A percentile compares a stretch with the other conserved stretches of the same genome.
Evolutionary conservation across 1,284 basidiomycete genomes (phyloP).

Genomic region (Phaffia rhodozyma): DNA sequence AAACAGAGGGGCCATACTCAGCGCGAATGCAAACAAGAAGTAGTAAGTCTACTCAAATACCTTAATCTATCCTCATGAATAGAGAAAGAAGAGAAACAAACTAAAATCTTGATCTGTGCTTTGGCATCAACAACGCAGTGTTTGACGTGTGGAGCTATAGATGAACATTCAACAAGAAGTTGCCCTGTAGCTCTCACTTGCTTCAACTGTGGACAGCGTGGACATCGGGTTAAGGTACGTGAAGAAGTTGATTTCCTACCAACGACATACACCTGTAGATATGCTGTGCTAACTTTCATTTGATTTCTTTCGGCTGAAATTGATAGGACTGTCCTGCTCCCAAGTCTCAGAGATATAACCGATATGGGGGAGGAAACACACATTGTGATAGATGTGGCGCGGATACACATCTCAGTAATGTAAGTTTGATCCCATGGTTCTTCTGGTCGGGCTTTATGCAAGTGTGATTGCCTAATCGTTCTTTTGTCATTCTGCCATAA

Average conservation of each 20-base stretch:
- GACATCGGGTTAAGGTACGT: conserved; percentile 60
- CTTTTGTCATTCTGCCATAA: background rate
- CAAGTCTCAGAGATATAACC: conserved; percentile 27
- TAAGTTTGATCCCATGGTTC: conserved; percentile 33
- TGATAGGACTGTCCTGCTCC: conserved; percentile 64
- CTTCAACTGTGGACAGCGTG: conserved; percentile 73
- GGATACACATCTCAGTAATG: conserved; percentile 53
- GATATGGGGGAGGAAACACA: conserved; percentile 29
- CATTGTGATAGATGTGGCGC: conserved; percentile 66
- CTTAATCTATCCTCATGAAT: too few species aligned
- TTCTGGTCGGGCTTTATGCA: background rate
- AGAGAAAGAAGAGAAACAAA: too few species aligned
- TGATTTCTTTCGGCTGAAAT: background rate
- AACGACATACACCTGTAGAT: background rate
- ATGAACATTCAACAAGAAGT: conserved; percentile 67
- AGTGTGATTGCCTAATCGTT: background rate
- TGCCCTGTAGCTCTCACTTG: conserved; percentile 79
- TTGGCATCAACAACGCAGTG: conserved; percentile 44
- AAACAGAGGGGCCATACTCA: conserved; percentile 17
- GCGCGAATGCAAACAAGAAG: conserved; percentile 11
- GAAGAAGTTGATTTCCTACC: background rate
- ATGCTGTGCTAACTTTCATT: background rate
- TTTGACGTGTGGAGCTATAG: conserved; percentile 68
- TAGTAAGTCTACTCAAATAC: background rate
- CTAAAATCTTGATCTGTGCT: too few species aligned